Evolutionary conservation across 805 yeast species (phyloP).

Genomic region (Gaillardinia entomophila): DNA sequence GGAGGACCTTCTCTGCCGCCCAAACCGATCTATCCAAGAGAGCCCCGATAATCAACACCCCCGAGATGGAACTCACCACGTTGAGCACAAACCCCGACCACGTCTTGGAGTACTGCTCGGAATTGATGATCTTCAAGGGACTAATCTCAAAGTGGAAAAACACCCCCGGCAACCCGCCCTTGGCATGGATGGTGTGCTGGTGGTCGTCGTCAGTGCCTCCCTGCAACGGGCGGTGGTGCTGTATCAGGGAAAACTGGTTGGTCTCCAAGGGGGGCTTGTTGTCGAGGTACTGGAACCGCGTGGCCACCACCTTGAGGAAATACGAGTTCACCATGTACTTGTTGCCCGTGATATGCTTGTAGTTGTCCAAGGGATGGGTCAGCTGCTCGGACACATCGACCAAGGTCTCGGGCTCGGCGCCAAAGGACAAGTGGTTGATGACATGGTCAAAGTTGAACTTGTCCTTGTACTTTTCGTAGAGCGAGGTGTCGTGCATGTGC

Average conservation of each 20-base stretch:
- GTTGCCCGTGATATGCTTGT: constrained; percentile 29
- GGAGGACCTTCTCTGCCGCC: constrained; percentile 77
- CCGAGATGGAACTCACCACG: constrained; percentile 85
- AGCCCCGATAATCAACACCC: constrained; percentile 89
- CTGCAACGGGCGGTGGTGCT: constrained; percentile 74
- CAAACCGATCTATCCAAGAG: constrained; percentile 81
- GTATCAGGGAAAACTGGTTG: constrained; percentile 84
- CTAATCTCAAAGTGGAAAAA: constrained; percentile 87
- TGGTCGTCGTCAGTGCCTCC: constrained; percentile 94
- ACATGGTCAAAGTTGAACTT: constrained; percentile 72
- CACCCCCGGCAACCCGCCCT: constrained; percentile 90
- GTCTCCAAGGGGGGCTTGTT: constrained; percentile 55
- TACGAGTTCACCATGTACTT: constrained; percentile 69
- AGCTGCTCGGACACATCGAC: constrained; percentile 27
- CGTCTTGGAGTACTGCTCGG: constrained; percentile 65
- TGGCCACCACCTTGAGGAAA: constrained; percentile 84
- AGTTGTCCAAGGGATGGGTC: constrained; percentile 66
- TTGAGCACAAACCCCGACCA: constrained; percentile 82
- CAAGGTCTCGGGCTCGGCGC: constrained; percentile 44
- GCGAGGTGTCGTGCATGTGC: constrained; percentile 82
- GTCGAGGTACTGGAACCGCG: constrained; percentile 69
- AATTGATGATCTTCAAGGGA: constrained; percentile 85
- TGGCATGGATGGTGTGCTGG: constrained; percentile 72
- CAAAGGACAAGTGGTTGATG: constrained; percentile 80
- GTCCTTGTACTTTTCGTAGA: constrained; percentile 50